These are phyloP conservation scores for Ramaria sp. DNA, from an alignment of 768 basidiomycete species.

Conservation along the genomic window DNA sequence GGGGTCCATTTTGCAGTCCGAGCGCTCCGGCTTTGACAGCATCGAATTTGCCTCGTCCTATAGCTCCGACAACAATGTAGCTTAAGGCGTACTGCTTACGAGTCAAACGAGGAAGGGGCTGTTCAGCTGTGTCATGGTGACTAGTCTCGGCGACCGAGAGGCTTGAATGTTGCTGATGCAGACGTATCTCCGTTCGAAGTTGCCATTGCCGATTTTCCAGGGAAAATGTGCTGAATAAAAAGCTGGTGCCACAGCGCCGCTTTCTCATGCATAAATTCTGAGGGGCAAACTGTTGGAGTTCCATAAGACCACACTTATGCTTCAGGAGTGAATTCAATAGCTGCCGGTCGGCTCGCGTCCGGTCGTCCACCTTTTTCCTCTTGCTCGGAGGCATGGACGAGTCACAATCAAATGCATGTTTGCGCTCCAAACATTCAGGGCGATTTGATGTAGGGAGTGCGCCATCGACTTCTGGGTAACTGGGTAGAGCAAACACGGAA, in stretches of 20 bases:
- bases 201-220: background rate
- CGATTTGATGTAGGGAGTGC: too few relatives aligned
- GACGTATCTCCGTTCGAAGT: too few relatives aligned
- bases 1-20: constrained; percentile 48
- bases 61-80: too few relatives aligned
- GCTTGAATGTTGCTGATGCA: background rate
- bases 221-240: too few relatives aligned
- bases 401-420: background rate
- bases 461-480: constrained; percentile 17
- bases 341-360: background rate
- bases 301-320: background rate
- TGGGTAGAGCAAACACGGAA: constrained; percentile 51
- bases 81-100: too few relatives aligned
- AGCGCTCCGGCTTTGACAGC: constrained; percentile 49
- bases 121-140: background rate
- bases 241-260: constrained; percentile 48
- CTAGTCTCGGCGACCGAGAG: background rate
- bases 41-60: constrained; percentile 71
- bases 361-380: background rate
- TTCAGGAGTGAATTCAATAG: background rate
- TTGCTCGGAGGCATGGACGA: background rate
- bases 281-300: constrained; percentile 20
- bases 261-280: constrained; percentile 27
- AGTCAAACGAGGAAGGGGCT: too few relatives aligned
- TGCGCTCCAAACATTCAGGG: constrained; percentile 15